Conservation (phyloP, 176 grass and related monocot species). For the Oryza officinalis region DNA sequence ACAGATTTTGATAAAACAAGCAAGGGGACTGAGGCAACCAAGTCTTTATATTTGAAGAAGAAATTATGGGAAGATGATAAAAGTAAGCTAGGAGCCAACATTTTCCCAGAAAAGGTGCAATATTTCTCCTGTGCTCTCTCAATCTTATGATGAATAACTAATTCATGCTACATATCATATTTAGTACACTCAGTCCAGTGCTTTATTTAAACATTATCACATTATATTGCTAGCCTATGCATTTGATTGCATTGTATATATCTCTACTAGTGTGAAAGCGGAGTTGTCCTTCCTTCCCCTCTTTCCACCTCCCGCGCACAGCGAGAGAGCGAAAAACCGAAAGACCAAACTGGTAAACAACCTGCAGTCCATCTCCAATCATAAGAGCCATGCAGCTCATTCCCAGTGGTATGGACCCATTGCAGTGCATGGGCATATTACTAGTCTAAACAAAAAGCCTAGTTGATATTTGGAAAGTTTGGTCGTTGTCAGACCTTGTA, state of each 20-base stretch:
- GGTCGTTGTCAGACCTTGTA: not conserved
- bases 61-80: conserved; percentile 56
- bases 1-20: conserved; percentile 48
- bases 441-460: not conserved
- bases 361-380: no score
- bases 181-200: not conserved
- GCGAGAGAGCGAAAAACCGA: no score
- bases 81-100: conserved; percentile 47
- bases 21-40: conserved; percentile 57
- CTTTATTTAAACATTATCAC: conserved; percentile 8
- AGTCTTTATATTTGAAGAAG: conserved; percentile 63
- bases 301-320: no score
- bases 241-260: not conserved
- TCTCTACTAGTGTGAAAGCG: not conserved
- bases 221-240: not conserved
- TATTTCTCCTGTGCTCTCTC: not conserved
- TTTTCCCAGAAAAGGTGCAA: conserved; percentile 52
- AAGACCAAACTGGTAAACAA: no score
- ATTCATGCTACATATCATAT: not conserved
- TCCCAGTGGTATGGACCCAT: no score
- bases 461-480: not conserved
- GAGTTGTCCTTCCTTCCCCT: no score
- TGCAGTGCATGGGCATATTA: no score
- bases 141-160: not conserved
- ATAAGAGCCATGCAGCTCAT: no score